Base-by-base conservation (phyloP, 495 filamentous ascomycete genomes). In the Penicillium chermesinum region DNA sequence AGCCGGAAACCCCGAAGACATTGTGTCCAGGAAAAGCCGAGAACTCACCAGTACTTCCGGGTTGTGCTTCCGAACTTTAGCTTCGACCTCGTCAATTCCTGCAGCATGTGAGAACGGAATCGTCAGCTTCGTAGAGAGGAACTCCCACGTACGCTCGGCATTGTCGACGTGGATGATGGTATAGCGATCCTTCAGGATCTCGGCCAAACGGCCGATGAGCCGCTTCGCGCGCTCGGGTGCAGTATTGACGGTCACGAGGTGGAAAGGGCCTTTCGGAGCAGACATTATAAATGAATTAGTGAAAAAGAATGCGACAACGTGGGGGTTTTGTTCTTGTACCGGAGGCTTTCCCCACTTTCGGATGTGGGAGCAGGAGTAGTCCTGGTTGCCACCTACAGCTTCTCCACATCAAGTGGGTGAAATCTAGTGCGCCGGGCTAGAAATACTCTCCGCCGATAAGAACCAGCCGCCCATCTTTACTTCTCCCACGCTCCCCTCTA, bases 211-310 rank as follows among this genome's bases (percentile, higher is more conserved):
- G 14, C 81, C 83, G 57, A 85, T 78, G 32, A 86, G 64, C 8
- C 67, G 62, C 60, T 79, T 76, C 32, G 83, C 83, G 22, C 83
- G 75, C 49, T 83, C 82, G 7, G 83, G 83, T 1, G 74, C 82
- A 38, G 76, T 87, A 70, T 86, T 86, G 54, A 87, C 83, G 9
- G 82, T 85, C 38, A 84, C 76, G 16, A 87, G 76, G 42, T 64
- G 75, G 64, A 73, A 86, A 14, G 80, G 78, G 27, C 78, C 80
- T 53, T 78, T 74, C 7, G 67, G 79, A 71, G 59, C 46, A 62
- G 72, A 62, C 64, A 73, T 74, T 30, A 15, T 62, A 57, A 55
- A 40, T 25, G 27, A 38, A 35, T 22, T 19, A 22, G 46, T 7
- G 25, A 32, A 43, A 8, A 33, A 19, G 30, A 48, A 12, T 12